Base-by-base conservation (phyloP, 139 green algal genomes). In the Chloropicon primus region DNA sequence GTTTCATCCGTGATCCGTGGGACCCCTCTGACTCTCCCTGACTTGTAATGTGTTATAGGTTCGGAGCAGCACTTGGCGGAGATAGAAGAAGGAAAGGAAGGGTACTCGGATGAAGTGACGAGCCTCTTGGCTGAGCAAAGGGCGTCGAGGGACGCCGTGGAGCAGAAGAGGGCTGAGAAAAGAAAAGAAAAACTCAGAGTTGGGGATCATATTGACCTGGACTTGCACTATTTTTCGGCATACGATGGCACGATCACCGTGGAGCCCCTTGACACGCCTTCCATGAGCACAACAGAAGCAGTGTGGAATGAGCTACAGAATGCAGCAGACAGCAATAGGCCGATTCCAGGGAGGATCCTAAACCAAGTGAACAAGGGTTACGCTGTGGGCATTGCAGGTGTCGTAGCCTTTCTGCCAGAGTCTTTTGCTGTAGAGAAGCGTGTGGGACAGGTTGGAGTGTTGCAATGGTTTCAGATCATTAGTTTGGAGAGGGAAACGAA, bases 221-320 rank as follows among this genome's bases (percentile, higher is more conserved):
- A 62, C 17, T 5, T 62, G 10, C 41, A 62, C 5, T 62, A 62
- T 17, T 62, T 62, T 62, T 62, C 41, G 5, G 41, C 41, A 5
- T 62, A 62, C 41, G 41, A 62, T 17, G 41, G 41, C 41, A 62
- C 41, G 41, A 62, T 62, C 5, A 62, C 41, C 17, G 41, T 62
- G 5, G 41, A 62, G 41, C 41, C 41, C 17, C 41, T 62, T 5
- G 41, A 62, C 71, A 74, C 71, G 3, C 71, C 71, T 3, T 26
- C 71, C 17, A 26, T 27, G 17, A 26, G 71, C 71, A 74, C 71
- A 10, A 10, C 71, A 21, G 24, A 26, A 21, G 71, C 71, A 5
- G 71, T 74, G 71, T 74, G 71, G 71, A 27, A 26, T 5, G 71
- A 74, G 71, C 23, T 74, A 5, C 23, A 74, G 71, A 74, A 74